Base-by-base conservation (phyloP, 2,329 filamentous ascomycete genomes). In the Sordariomycetes sp. region DNA sequence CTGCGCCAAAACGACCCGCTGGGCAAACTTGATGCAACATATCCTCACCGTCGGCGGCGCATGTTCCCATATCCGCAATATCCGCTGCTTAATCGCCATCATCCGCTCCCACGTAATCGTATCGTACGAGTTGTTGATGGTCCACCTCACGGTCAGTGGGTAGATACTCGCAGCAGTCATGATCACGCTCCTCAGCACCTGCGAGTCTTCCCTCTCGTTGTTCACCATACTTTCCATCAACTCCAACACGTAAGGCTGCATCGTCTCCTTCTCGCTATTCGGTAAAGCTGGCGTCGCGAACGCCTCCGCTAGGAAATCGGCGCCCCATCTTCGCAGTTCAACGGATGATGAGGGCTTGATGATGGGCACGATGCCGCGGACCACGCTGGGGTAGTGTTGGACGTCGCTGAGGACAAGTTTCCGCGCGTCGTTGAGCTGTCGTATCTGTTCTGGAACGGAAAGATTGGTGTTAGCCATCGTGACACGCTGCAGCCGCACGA, bases 1-100 rank as follows among this genome's bases (percentile, higher is more conserved):
- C 59, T 98, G 90, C 14, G 87, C 85, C 44, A 95, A 74, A 29
- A 98, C 83, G 29, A 96, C 86, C 42, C 86, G 79, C 63, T 98
- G 90, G 24, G 86, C 82, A 57, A 98, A 98, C 59, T 98, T 98
- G 70, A 96, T 82, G 64, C 92, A 96, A 67, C 87, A 94, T 55
- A 96, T 81, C 48, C 81, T 81, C 42, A 96, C 75, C 3, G 86
- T 82, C 10, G 81, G 71, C 11, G 75, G 64, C 14, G 85, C 80
- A 28, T 68, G 73, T 47, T 95, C 90, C 90, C 93, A 95, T 50
- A 92, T 78, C 39, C 76, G 78, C 39, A 98, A 60, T 45, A 98
- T 92, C 48, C 80, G 83, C 36, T 83, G 77, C 65, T 98, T 98
- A 60, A 96, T 90, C 9, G 79, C 73, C 35, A 77, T 71, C 75